Conservation (phyloP, 495 filamentous ascomycete genomes). For the Neurospora sp. region DNA sequence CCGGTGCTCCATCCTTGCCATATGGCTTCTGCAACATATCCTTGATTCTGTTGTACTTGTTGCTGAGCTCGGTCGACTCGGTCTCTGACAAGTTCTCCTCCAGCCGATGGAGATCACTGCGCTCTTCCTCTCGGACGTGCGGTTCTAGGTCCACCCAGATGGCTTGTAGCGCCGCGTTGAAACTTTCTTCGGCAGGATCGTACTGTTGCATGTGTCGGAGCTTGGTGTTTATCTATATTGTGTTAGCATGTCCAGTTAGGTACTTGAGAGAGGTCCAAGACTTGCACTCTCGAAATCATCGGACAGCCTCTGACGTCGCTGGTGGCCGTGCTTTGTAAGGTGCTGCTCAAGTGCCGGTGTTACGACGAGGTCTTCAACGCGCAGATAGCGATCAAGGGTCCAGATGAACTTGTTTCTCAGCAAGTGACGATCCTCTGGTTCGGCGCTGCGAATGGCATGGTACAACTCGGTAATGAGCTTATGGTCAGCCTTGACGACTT, state of each 20-base stretch:
- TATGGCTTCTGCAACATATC: conserved; percentile 21
- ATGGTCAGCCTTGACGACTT: conserved; percentile 17
- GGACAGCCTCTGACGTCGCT: conserved; percentile 12
- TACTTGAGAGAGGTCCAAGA: neutral
- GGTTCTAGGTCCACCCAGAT: conserved; percentile 25
- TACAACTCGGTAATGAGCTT: conserved; percentile 9
- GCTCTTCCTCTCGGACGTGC: conserved; percentile 17
- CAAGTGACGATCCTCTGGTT: conserved; percentile 9
- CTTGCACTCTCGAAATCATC: conserved; percentile 19
- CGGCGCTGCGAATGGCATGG: conserved; percentile 3
- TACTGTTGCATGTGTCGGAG: conserved; percentile 18
- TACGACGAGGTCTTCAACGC: conserved; percentile 20
- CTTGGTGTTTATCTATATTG: conserved; percentile 16
- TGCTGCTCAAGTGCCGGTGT: conserved; percentile 18
- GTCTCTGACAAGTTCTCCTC: conserved; percentile 14
- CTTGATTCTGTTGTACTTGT: conserved; percentile 19
- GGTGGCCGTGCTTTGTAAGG: conserved; percentile 6
- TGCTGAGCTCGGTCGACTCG: conserved; percentile 13
- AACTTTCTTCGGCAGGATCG: conserved; percentile 11
- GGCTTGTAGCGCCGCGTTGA: conserved; percentile 13
- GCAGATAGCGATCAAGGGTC: conserved; percentile 17
- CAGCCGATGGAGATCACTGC: conserved; percentile 12
- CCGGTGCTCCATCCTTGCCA: conserved; percentile 14
- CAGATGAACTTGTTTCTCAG: conserved; percentile 15
- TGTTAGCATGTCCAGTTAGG: neutral